phyloP scores from a whole-genome alignment of 345 rosid genomes.

The Trapa incisa region DNA sequence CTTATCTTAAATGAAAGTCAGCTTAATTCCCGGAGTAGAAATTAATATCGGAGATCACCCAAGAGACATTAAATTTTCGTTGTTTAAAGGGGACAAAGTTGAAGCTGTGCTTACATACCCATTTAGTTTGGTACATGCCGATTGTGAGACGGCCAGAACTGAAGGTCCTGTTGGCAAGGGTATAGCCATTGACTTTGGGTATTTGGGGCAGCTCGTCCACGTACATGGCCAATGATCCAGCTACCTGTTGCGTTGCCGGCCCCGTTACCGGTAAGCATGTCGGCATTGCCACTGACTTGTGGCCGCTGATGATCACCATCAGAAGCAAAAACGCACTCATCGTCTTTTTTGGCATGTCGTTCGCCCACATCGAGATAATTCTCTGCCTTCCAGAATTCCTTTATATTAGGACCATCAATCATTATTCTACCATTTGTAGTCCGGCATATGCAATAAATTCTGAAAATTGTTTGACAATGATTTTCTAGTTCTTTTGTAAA shows the following conservation, averaged over 20 bases:
- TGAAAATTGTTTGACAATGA: too few species aligned
- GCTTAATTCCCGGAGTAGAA: neutral
- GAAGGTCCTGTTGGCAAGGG: neutral
- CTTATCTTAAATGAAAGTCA: too few species aligned
- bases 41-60: too few species aligned
- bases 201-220: slow-evolving; percentile 15
- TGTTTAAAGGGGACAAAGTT: too few species aligned
- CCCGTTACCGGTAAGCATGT: slow-evolving; percentile 1
- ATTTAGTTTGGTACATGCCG: slow-evolving; percentile 13
- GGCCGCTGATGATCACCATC: neutral
- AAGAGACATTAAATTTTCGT: neutral
- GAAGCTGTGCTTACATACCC: slow-evolving; percentile 5
- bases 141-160: slow-evolving; percentile 6
- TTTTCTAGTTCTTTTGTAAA: too few species aligned
- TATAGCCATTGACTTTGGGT: slow-evolving; percentile 8
- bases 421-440: too few species aligned
- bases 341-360: neutral
- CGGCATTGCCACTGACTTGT: neutral
- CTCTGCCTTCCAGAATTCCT: too few species aligned
- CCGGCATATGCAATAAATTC: too few species aligned
- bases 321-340: neutral
- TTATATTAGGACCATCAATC: too few species aligned
- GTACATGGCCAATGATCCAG: slow-evolving; percentile 9
- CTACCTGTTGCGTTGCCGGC: slow-evolving; percentile 5
- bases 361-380: too few species aligned